Percentiles rank a stretch among this genome's conserved stretches.
phyloP scores from a whole-genome alignment of 345 rosid genomes.

The Excoecaria cochinchinensis region DNA sequence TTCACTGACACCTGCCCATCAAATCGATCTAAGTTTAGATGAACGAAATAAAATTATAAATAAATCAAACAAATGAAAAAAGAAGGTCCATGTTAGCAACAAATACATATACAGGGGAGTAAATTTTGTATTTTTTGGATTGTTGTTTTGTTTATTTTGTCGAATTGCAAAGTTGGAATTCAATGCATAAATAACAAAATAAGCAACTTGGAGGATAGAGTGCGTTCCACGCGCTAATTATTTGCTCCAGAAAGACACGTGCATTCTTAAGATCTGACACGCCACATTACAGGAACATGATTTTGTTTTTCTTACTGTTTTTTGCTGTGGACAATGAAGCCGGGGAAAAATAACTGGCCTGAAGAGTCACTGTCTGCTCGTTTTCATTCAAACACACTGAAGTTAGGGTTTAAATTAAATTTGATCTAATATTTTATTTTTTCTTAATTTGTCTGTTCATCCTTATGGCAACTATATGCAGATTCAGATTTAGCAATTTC shows the following conservation, averaged over 20 bases:
- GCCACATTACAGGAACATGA: not conserved
- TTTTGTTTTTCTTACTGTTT: not conserved
- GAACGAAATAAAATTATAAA: not conserved
- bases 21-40: not conserved
- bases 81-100: not conserved
- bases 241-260: not conserved
- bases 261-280: not conserved
- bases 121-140: not conserved
- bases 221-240: not conserved
- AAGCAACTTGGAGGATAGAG: not conserved
- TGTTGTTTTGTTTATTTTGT: slow-evolving; percentile 6
- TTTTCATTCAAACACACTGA: not conserved
- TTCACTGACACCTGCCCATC: slow-evolving; percentile 78
- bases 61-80: not conserved
- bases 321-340: not conserved
- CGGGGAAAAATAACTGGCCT: not conserved
- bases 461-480: no score
- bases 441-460: no score
- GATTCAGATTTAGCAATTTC: no score
- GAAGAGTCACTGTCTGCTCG: no score
- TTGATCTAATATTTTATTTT: no score
- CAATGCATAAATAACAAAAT: no score
- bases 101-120: not conserved
- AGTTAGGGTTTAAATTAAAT: not conserved
- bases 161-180: slow-evolving; percentile 1